phyloP scores from a whole-genome alignment of 805 yeast species.

The Allodekkera sacchari region DNA sequence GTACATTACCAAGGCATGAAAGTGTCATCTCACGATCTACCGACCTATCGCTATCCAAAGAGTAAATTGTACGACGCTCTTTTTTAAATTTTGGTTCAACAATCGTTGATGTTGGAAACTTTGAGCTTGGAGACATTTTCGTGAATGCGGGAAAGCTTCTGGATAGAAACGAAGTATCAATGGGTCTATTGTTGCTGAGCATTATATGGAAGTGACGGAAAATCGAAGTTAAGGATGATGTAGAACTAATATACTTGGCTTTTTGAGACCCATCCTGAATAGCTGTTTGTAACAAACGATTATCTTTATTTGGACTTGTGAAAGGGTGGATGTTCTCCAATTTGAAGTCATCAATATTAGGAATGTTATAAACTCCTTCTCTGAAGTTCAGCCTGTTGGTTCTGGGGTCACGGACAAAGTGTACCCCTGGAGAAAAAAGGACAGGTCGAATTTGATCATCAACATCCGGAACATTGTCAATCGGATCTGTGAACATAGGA shows the following conservation, averaged over 20 bases:
- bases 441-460: slow-evolving; percentile 64
- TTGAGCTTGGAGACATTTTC: slow-evolving; percentile 34
- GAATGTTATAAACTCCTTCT: slow-evolving; percentile 48
- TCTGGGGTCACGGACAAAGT: slow-evolving; percentile 69
- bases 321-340: slow-evolving; percentile 47
- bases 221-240: slow-evolving; percentile 78
- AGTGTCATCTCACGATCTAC: slow-evolving; percentile 60
- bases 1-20: slow-evolving; percentile 66
- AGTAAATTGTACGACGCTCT: slow-evolving; percentile 27
- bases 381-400: slow-evolving; percentile 65
- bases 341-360: slow-evolving; percentile 59
- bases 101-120: slow-evolving; percentile 48
- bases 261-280: slow-evolving; percentile 11
- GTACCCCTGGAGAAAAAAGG: slow-evolving; percentile 75
- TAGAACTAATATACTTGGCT: slow-evolving; percentile 57
- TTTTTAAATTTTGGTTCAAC: slow-evolving; percentile 33
- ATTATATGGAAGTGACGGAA: slow-evolving; percentile 69
- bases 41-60: slow-evolving; percentile 66
- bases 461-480: slow-evolving; percentile 39
- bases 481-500: slow-evolving; percentile 7
- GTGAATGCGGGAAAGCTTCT: slow-evolving; percentile 31
- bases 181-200: slow-evolving; percentile 52
- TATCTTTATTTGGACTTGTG: slow-evolving; percentile 63
- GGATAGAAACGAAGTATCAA: slow-evolving; percentile 37
- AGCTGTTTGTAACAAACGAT: slow-evolving; percentile 41